phyloP scores from a whole-genome alignment of 1,139 yeast genomes.

The Pichia kudriavzevii region DNA sequence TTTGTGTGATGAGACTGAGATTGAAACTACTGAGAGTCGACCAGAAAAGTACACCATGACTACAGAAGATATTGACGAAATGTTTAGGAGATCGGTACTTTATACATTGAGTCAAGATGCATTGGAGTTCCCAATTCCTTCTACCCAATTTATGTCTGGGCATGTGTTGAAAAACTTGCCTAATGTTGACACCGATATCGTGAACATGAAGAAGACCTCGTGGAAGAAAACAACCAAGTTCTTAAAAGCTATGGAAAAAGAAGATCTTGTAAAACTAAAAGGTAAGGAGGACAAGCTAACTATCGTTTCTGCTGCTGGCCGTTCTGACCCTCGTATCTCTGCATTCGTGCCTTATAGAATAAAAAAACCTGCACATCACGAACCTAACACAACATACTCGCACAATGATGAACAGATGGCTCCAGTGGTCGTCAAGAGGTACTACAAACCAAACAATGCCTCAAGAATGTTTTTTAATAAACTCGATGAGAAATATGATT shows the following conservation, averaged over 20 bases:
- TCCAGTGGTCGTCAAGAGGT: conserved; percentile 33
- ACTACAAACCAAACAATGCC: conserved; percentile 50
- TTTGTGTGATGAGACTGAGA: too few species aligned
- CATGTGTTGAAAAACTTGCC: conserved; percentile 71
- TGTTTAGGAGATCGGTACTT: conserved; percentile 59
- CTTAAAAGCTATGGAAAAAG: conserved; percentile 77
- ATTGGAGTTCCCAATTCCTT: conserved; percentile 50
- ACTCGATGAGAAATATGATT: conserved; percentile 31
- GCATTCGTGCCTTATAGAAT: conserved; percentile 59
- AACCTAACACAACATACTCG: conserved; percentile 6
- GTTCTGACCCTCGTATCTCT: conserved; percentile 39
- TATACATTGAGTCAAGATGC: conserved; percentile 59
- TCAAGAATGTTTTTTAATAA: conserved; percentile 45
- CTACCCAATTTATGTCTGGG: conserved; percentile 70
- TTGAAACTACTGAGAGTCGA: too few species aligned
- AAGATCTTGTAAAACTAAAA: conserved; percentile 53
- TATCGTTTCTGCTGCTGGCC: conserved; percentile 44
- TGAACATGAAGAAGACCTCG: conserved; percentile 71
- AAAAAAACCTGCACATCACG: conserved; percentile 24
- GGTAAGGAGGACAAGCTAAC: conserved; percentile 75
- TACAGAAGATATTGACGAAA: conserved; percentile 68
- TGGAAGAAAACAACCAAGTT: conserved; percentile 88
- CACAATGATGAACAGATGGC: conserved; percentile 7
- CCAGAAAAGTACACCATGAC: conserved; percentile 35
- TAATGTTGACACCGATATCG: conserved; percentile 28